These are phyloP conservation scores for Trichomonascus vanleenenianus DNA, from an alignment of 805 yeast genomes.

Conservation along the genomic window DNA sequence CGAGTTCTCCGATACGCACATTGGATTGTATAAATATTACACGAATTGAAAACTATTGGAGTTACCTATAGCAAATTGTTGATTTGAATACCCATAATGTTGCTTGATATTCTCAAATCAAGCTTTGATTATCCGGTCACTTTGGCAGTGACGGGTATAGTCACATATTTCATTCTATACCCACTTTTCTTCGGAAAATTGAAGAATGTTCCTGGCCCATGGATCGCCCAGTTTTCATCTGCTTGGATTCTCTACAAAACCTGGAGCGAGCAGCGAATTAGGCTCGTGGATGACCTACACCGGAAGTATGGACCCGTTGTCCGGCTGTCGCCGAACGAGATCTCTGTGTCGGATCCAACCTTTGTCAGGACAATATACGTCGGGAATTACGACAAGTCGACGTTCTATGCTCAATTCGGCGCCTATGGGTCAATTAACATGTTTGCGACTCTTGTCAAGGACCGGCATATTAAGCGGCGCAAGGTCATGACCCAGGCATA, in stretches of 20 bases:
- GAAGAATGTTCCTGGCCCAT: conserved; percentile 15
- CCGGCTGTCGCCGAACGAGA: conserved; percentile 51
- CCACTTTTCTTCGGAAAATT: conserved; percentile 1
- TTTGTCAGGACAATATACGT: conserved; percentile 50
- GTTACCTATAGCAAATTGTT: too few species aligned
- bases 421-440: conserved; percentile 53
- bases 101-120: too few species aligned
- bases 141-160: background rate
- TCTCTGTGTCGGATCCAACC: conserved; percentile 47
- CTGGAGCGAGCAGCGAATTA: conserved; percentile 43
- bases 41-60: too few species aligned
- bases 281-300: conserved; percentile 44
- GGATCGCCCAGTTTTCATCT: conserved; percentile 11
- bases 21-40: too few species aligned
- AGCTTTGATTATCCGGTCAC: too few species aligned
- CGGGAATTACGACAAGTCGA: conserved; percentile 46
- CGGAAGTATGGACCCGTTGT: conserved; percentile 53
- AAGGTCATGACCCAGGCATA: conserved; percentile 36
- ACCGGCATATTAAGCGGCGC: conserved; percentile 39
- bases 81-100: too few species aligned
- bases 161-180: background rate
- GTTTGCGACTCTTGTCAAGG: conserved; percentile 46
- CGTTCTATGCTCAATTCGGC: conserved; percentile 51
- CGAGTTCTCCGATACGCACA: too few species aligned
- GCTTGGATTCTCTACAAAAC: conserved; percentile 33